A percentile compares a stretch with the other conserved stretches of the same genome.
Conservation (phyloP, 192 early-diverging fungal species). For the Chytriomyces sp. region DNA sequence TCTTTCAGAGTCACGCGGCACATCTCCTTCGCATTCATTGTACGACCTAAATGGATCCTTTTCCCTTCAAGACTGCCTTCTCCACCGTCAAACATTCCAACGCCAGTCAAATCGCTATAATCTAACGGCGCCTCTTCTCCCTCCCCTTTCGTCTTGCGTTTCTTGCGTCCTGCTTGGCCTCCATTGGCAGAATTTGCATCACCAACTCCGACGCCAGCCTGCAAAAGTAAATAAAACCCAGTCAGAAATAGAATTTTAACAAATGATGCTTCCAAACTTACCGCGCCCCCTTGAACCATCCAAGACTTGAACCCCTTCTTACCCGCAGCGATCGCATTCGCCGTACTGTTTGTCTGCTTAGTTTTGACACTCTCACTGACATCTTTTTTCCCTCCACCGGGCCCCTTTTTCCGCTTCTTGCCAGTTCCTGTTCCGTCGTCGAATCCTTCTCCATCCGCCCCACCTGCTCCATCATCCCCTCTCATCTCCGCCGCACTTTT, state of each 20-base stretch:
- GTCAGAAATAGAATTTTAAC: too few species aligned
- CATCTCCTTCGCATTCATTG: constrained; percentile 38
- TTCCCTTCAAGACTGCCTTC: constrained; percentile 18
- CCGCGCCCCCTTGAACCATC: constrained; percentile 21
- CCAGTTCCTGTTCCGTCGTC: neutral
- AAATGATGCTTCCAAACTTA: neutral
- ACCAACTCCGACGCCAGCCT: neutral
- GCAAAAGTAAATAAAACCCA: neutral
- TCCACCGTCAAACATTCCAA: constrained; percentile 13
- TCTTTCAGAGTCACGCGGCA: constrained; percentile 35
- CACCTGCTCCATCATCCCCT: neutral
- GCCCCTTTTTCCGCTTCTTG: constrained; percentile 25
- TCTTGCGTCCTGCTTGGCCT: neutral
- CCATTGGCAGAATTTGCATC: constrained; percentile 4
- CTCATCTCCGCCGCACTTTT: constrained; percentile 23
- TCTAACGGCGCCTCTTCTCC: constrained; percentile 9
- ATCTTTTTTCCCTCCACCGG: constrained; percentile 9
- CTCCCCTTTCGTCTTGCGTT: constrained; percentile 17
- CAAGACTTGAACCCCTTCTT: constrained; percentile 33
- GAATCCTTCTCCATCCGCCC: neutral
- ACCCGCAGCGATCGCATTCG: neutral
- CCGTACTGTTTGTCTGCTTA: constrained; percentile 22
- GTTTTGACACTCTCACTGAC: constrained; percentile 16
- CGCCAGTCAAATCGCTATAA: constrained; percentile 22
- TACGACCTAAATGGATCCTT: constrained; percentile 8